phyloP scores from a whole-genome alignment of 257 asterid species.

The Solanum etuberosum region DNA sequence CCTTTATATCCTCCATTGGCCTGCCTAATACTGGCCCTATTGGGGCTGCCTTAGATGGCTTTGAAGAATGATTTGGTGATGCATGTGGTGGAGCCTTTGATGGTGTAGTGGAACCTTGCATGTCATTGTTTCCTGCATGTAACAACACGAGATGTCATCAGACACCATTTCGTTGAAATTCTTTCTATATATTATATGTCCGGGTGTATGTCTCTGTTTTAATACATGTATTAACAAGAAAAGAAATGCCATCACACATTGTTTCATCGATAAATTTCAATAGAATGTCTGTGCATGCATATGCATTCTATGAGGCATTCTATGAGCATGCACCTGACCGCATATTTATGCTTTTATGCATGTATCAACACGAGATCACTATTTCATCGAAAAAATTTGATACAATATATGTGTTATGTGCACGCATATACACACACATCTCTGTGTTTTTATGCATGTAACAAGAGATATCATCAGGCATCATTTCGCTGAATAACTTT shows the following conservation, averaged over 20 bases:
- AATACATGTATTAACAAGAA: background rate
- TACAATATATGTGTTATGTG: background rate
- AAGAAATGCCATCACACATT: background rate
- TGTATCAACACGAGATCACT: background rate
- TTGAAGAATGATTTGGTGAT: constrained; percentile 20
- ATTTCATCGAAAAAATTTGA: background rate
- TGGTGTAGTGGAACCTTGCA: background rate
- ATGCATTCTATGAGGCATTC: background rate
- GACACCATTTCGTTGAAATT: background rate
- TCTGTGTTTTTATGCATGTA: background rate
- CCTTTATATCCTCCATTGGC: constrained; percentile 45
- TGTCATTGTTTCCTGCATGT: background rate
- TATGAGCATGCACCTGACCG: background rate
- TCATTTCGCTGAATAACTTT: background rate
- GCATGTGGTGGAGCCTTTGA: background rate
- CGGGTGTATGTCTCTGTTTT: background rate
- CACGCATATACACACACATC: background rate
- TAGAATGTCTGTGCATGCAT: background rate
- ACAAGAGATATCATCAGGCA: background rate
- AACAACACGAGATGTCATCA: background rate
- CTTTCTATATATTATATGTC: background rate
- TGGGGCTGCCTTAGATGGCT: constrained; percentile 18
- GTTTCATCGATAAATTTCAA: background rate
- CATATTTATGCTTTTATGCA: background rate
- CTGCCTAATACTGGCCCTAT: constrained; percentile 49